Base-by-base conservation (phyloP, 2,329 filamentous ascomycete genomes). In the Sclerotinia subarctica region DNA sequence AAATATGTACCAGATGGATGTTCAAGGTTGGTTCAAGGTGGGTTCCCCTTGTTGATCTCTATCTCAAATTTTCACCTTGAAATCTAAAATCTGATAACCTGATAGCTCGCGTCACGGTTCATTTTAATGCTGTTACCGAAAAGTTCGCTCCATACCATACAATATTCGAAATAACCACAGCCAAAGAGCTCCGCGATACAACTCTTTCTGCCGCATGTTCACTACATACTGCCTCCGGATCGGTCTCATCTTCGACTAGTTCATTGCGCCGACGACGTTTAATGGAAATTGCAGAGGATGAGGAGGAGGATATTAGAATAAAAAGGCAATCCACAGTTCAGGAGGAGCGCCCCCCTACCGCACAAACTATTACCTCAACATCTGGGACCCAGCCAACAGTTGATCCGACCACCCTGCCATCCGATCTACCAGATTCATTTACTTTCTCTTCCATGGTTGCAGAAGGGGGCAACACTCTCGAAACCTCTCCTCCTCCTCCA, bases 261-360 rank as follows among this genome's bases (percentile, higher is more conserved):
- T 96, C 93, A 6, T 82, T 93, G 72, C 87, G 90, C 69, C 85
- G 89, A 76, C 87, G 90, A 74, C 89, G 92, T 72, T 82, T 98
- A 74, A 90, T 94, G 81, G 94, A 96, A 80, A 97, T 98, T 77
- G 89, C 90, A n/a, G 95, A 98, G 80, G 92, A 95, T 80, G 91
- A 90, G 66, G 74, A 96, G 75, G 87, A 89, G 66, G 80, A 82
- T 69, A 81, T 84, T 69, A 80, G 86, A 71, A 82, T 86, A 38
- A 89, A 88, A 74, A 82, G 86, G 66, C 83, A 88, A 74, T 88
- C 85, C 2, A 79, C 84, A 10, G 81, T 83, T 8, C 79, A 81
- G 26, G 82, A 85, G 75, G 80, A 85, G 73, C 72, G 69, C 29
- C 70, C 75, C 57, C 65, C 72, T 17, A 76, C 73, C 49, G 71